These are phyloP conservation scores for Lentinus brumalis DNA, from an alignment of 768 basidiomycete species.

Conservation along the genomic window DNA sequence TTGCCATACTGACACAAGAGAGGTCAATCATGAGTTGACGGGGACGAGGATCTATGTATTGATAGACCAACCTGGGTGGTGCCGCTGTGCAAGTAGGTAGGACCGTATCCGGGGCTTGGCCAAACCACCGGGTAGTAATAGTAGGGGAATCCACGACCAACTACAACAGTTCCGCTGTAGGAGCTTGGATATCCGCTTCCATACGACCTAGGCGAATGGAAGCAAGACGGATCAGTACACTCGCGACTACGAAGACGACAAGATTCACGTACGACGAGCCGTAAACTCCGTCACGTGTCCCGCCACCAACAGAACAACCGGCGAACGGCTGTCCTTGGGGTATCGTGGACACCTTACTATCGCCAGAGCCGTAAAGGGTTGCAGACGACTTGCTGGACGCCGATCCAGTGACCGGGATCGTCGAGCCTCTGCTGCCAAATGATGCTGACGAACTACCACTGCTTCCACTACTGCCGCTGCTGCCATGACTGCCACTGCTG, in stretches of 20 bases:
- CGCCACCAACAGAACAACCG: slow-evolving; percentile 28
- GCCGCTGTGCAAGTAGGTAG: not conserved
- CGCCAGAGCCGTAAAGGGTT: slow-evolving; percentile 27
- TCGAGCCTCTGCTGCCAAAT: not conserved
- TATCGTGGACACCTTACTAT: slow-evolving; percentile 17
- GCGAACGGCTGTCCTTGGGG: slow-evolving; percentile 25
- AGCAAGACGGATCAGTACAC: not conserved
- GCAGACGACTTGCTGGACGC: not conserved
- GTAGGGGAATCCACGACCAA: not conserved
- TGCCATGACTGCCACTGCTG: slow-evolving; percentile 10
- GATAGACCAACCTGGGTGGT: too few relatives aligned
- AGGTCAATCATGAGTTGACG: too few relatives aligned
- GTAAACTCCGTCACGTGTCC: slow-evolving; percentile 23
- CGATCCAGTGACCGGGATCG: not conserved
- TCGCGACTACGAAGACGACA: not conserved
- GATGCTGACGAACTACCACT: not conserved
- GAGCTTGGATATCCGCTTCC: slow-evolving; percentile 32
- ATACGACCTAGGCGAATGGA: slow-evolving; percentile 19
- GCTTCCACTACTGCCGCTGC: not conserved
- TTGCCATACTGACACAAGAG: too few relatives aligned
- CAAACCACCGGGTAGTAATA: not conserved
- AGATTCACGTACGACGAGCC: slow-evolving; percentile 23
- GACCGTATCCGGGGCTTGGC: not conserved
- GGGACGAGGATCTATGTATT: too few relatives aligned
- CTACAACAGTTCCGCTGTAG: not conserved